These are phyloP conservation scores for Neotropicomus parvogracilis DNA, from an alignment of 1,284 basidiomycete species.

Conservation along the genomic window DNA sequence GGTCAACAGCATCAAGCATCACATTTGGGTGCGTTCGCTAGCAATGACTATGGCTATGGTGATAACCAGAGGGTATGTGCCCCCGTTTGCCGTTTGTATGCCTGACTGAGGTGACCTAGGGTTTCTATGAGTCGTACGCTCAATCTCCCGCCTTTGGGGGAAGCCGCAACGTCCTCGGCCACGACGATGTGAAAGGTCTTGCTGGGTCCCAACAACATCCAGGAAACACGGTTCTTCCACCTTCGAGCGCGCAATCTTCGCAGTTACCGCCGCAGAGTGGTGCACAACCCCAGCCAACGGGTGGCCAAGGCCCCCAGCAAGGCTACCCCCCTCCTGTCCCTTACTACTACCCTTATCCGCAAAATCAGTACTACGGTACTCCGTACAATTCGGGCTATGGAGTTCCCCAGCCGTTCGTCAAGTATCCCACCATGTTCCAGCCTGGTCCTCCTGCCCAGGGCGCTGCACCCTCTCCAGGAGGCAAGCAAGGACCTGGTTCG, in stretches of 20 bases:
- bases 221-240: conserved; percentile 47
- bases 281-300: conserved; percentile 53
- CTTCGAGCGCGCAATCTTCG: conserved; percentile 48
- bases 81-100: conserved; percentile 2
- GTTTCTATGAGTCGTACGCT: conserved; percentile 74
- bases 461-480: conserved; percentile 56
- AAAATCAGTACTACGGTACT: conserved; percentile 68
- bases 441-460: conserved; percentile 62
- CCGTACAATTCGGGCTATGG: conserved; percentile 69
- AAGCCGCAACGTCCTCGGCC: conserved; percentile 56
- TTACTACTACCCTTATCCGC: conserved; percentile 68
- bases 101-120: conserved; percentile 37
- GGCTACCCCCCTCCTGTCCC: conserved; percentile 56
- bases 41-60: conserved; percentile 61
- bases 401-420: conserved; percentile 67
- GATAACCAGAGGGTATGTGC: conserved; percentile 56
- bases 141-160: conserved; percentile 55
- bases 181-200: conserved; percentile 70
- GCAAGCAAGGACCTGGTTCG: conserved; percentile 56
- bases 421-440: conserved; percentile 72
- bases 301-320: conserved; percentile 60
- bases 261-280: conserved; percentile 47
- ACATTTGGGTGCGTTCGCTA: conserved; percentile 57
- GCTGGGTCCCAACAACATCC: conserved; percentile 55
- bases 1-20: conserved; percentile 49